These are phyloP conservation scores for Amyloporia xantha DNA, from an alignment of 768 basidiomycete genomes.

Conservation along the genomic window DNA sequence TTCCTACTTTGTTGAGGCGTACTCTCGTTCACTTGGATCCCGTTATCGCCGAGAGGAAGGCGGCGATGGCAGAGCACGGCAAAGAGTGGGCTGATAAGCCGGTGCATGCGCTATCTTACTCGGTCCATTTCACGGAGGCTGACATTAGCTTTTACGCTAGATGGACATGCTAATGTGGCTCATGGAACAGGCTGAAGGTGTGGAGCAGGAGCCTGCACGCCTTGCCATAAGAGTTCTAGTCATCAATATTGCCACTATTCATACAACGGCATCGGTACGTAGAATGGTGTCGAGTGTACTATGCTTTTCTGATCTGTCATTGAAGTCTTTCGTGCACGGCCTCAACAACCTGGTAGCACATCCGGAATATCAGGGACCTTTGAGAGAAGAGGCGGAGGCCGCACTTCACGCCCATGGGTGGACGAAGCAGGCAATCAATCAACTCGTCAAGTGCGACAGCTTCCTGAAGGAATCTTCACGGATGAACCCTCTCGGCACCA, in stretches of 20 bases:
- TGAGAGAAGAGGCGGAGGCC: slow-evolving; percentile 1
- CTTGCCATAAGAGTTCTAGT: slow-evolving; percentile 2
- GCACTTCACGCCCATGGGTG: slow-evolving; percentile 1
- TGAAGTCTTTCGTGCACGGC: slow-evolving; percentile 2
- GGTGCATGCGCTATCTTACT: background rate
- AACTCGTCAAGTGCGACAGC: background rate
- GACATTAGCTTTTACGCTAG: background rate
- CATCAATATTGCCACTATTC: slow-evolving; percentile 3
- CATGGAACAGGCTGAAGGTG: slow-evolving; percentile 1
- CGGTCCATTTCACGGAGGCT: background rate
- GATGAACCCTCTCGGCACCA: background rate
- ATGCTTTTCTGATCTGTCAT: background rate
- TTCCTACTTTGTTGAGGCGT: background rate
- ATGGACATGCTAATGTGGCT: slow-evolving; percentile 3
- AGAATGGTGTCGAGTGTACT: background rate
- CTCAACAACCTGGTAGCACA: background rate
- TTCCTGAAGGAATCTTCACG: slow-evolving; percentile 6
- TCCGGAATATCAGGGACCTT: background rate
- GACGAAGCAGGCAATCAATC: background rate
- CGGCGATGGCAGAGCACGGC: slow-evolving; percentile 1
- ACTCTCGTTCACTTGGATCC: background rate
- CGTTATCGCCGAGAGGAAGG: background rate
- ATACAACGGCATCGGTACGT: slow-evolving; percentile 1
- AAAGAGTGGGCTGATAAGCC: slow-evolving; percentile 1
- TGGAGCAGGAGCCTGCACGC: background rate